Conservation (phyloP, 2,329 filamentous ascomycete genomes). For the Hypoxylon sp. region DNA sequence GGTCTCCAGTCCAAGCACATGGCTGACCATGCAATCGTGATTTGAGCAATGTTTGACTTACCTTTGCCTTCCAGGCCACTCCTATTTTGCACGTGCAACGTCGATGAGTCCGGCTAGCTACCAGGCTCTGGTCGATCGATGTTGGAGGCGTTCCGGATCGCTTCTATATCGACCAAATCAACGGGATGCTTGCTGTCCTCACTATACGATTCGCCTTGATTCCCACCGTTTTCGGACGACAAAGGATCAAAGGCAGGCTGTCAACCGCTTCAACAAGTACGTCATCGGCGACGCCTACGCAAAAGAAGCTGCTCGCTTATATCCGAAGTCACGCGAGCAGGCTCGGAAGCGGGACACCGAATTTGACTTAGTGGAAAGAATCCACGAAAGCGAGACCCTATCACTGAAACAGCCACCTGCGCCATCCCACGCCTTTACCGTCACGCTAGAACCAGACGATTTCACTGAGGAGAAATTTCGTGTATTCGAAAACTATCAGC, state of each 20-base stretch:
- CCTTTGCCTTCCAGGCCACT: constrained; percentile 69
- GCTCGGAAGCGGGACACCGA: constrained; percentile 73
- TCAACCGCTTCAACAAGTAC: constrained; percentile 82
- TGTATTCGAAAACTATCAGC: constrained; percentile 83
- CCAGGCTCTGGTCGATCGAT: constrained; percentile 78
- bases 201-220: constrained; percentile 86
- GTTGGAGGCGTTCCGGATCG: constrained; percentile 81
- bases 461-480: constrained; percentile 83
- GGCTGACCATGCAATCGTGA: constrained; percentile 40
- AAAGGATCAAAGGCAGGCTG: constrained; percentile 79
- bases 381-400: constrained; percentile 77
- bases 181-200: constrained; percentile 87
- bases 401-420: constrained; percentile 70
- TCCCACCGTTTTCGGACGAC: constrained; percentile 74
- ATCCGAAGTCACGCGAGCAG: constrained; percentile 78
- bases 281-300: constrained; percentile 78
- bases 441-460: constrained; percentile 77
- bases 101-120: constrained; percentile 77
- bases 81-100: constrained; percentile 77
- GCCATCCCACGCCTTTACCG: constrained; percentile 76
- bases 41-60: constrained; percentile 51
- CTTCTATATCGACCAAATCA: constrained; percentile 85
- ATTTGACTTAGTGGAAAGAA: constrained; percentile 75
- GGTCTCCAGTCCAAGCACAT: constrained; percentile 40
- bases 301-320: constrained; percentile 73